These are phyloP conservation scores for Chlamydomonas sphaeroides DNA, from an alignment of 139 green algal genomes.

Conservation along the genomic window DNA sequence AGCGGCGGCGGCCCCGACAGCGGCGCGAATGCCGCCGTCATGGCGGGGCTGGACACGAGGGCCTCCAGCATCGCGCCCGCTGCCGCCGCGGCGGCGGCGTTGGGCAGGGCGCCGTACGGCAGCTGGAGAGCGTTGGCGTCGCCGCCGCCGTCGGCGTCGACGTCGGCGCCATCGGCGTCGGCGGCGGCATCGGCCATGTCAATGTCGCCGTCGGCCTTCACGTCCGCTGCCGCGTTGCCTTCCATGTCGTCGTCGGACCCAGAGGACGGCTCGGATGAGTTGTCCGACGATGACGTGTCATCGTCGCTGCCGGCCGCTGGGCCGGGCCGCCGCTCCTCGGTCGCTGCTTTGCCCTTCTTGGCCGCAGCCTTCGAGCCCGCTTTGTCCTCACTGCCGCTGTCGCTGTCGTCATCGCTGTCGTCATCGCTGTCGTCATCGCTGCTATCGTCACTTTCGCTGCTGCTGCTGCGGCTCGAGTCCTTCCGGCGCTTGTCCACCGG, in stretches of 20 bases:
- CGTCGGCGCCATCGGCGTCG: too few species aligned
- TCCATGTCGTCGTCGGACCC: neutral
- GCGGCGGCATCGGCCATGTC: neutral
- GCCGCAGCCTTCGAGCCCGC: too few species aligned
- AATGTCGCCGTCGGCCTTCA: neutral
- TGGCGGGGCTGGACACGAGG: neutral
- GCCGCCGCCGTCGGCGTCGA: neutral
- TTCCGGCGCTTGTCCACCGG: neutral
- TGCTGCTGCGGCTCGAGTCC: too few species aligned
- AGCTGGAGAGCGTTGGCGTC: conserved; percentile 1
- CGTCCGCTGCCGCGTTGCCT: neutral
- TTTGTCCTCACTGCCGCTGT: neutral
- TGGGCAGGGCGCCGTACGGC: conserved; percentile 7
- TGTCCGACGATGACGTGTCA: neutral
- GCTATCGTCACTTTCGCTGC: too few species aligned
- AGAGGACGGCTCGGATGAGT: neutral
- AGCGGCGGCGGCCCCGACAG: conserved; percentile 41
- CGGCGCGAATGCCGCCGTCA: conserved; percentile 1
- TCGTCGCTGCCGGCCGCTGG: neutral
- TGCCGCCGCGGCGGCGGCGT: neutral
- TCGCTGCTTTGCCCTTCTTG: too few species aligned
- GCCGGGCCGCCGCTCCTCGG: too few species aligned
- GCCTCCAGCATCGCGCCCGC: conserved; percentile 13
- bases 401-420: neutral
- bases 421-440: neutral